phyloP scores from a whole-genome alignment of 306 rosid genomes.

The Lathyrus sativus region DNA sequence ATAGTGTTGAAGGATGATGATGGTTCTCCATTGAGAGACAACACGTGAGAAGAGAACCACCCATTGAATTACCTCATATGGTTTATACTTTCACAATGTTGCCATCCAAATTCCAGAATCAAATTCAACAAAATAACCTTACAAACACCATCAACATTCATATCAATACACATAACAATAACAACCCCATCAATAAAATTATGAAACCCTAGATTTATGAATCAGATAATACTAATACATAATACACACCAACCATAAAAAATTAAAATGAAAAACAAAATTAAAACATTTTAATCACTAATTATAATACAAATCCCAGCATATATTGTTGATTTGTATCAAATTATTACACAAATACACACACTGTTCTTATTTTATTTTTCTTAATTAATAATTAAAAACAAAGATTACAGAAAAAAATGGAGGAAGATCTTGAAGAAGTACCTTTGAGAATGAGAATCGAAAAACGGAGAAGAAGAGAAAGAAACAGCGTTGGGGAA shows the following conservation, averaged over 20 bases:
- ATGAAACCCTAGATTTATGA: slow-evolving; percentile 53
- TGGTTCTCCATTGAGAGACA: slow-evolving; percentile 77
- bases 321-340: neutral
- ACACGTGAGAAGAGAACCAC: slow-evolving; percentile 65
- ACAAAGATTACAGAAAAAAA: neutral
- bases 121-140: slow-evolving; percentile 63
- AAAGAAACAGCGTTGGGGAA: neutral
- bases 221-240: slow-evolving; percentile 54
- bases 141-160: slow-evolving; percentile 54
- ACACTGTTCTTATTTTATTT: neutral
- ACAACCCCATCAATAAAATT: slow-evolving; percentile 81
- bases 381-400: neutral
- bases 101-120: slow-evolving; percentile 56
- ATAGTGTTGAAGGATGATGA: slow-evolving; percentile 80
- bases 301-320: neutral
- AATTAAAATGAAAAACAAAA: neutral
- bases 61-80: slow-evolving; percentile 65
- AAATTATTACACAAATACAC: neutral
- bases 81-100: slow-evolving; percentile 46
- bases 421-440: neutral
- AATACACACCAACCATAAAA: slow-evolving; percentile 40
- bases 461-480: neutral
- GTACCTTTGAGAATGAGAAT: neutral
- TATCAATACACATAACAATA: slow-evolving; percentile 67
- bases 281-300: neutral